Evolutionary conservation across 2,329 filamentous ascomycete species (phyloP).

Genomic region (Myrmaecium sp.): DNA sequence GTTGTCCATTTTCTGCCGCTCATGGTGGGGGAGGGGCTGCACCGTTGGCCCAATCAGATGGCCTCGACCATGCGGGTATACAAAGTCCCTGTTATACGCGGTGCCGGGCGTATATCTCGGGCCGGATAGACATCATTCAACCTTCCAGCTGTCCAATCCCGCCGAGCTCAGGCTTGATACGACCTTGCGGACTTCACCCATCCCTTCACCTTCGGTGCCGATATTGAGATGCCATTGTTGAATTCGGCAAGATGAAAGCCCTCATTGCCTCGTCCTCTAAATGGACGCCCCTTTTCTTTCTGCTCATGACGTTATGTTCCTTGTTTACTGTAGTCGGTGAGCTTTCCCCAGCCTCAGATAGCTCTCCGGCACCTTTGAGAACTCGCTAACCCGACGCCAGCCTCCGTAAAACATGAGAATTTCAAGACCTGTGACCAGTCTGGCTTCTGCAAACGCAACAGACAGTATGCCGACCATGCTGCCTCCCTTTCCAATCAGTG

Average conservation of each 20-base stretch:
- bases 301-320: slow-evolving; percentile 16
- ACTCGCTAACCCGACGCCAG: slow-evolving; percentile 3
- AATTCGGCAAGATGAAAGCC: too few relatives aligned
- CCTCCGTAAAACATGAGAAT: slow-evolving; percentile 72
- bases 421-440: slow-evolving; percentile 96
- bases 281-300: slow-evolving; percentile 39
- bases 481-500: slow-evolving; percentile 48
- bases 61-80: too few relatives aligned
- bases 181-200: too few relatives aligned
- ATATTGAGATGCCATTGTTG: too few relatives aligned
- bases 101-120: too few relatives aligned
- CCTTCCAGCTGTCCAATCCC: too few relatives aligned
- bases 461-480: slow-evolving; percentile 69
- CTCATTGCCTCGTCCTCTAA: slow-evolving; percentile 35
- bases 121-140: too few relatives aligned
- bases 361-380: slow-evolving; percentile 2
- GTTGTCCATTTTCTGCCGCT: slow-evolving; percentile 5
- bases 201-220: too few relatives aligned
- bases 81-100: too few relatives aligned
- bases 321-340: slow-evolving; percentile 19
- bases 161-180: too few relatives aligned
- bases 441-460: slow-evolving; percentile 92
- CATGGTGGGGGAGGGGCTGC: slow-evolving; percentile 3
- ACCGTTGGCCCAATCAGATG: too few relatives aligned
- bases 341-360: slow-evolving; percentile 1